These are phyloP conservation scores for Fusarium torreyae DNA, from an alignment of 2,329 filamentous ascomycete species.

Conservation along the genomic window DNA sequence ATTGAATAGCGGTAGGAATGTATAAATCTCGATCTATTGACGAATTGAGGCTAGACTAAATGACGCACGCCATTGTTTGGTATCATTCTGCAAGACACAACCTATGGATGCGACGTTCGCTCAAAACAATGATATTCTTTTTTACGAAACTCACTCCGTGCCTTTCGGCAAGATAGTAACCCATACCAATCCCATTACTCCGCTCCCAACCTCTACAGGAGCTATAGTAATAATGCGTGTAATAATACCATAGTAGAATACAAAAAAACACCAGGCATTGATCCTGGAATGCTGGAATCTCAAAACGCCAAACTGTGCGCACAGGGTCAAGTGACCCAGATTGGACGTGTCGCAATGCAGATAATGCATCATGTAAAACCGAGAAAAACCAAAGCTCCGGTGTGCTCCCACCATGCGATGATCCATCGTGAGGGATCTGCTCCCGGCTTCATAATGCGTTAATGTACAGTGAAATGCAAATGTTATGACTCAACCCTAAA, in stretches of 20 bases:
- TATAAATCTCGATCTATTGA: slow-evolving; percentile 14
- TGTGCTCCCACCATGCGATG: slow-evolving; percentile 40
- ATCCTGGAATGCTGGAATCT: slow-evolving; percentile 38
- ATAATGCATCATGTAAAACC: slow-evolving; percentile 42
- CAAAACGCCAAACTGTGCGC: slow-evolving; percentile 44
- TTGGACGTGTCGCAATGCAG: slow-evolving; percentile 33
- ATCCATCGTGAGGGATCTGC: slow-evolving; percentile 39
- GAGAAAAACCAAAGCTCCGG: slow-evolving; percentile 44
- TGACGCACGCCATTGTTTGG: slow-evolving; percentile 10
- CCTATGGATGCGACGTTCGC: slow-evolving; percentile 22
- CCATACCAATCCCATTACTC: slow-evolving; percentile 23
- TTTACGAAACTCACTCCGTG: slow-evolving; percentile 47
- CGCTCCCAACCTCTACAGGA: slow-evolving; percentile 35
- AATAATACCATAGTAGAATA: slow-evolving; percentile 41
- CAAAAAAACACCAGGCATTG: slow-evolving; percentile 39
- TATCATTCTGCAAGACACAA: slow-evolving; percentile 14
- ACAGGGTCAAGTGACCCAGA: slow-evolving; percentile 19
- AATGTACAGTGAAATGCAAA: slow-evolving; percentile 48
- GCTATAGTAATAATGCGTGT: slow-evolving; percentile 30
- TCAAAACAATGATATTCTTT: slow-evolving; percentile 37
- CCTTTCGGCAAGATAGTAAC: slow-evolving; percentile 29
- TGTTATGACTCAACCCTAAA: slow-evolving; percentile 24
- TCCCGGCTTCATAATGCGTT: slow-evolving; percentile 49
- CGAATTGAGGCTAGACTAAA: slow-evolving; percentile 2
- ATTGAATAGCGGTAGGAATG: no score